These are phyloP conservation scores for Conticribra weissflogii DNA, from an alignment of 108 stramenopile genomes.

Conservation along the genomic window DNA sequence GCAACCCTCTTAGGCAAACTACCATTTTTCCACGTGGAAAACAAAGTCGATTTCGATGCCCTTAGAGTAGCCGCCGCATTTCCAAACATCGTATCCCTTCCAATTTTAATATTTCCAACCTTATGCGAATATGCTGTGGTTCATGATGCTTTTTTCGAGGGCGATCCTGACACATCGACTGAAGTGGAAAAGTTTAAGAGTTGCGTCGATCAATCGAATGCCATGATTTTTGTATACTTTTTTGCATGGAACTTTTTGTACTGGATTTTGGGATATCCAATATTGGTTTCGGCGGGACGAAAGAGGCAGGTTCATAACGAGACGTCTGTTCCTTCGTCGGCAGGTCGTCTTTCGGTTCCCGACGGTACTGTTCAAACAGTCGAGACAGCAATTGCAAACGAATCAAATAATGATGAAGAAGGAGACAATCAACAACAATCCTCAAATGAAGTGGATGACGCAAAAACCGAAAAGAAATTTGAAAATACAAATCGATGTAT, in stretches of 20 bases:
- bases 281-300: slow-evolving; percentile 43
- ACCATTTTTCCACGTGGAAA: slow-evolving; percentile 39
- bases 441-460: too few species aligned
- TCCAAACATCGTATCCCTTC: slow-evolving; percentile 77
- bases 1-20: slow-evolving; percentile 54
- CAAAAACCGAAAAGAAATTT: too few species aligned
- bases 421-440: too few species aligned
- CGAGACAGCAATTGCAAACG: background rate
- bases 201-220: slow-evolving; percentile 61
- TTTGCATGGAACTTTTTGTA: slow-evolving; percentile 67
- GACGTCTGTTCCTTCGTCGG: background rate
- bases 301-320: slow-evolving; percentile 24
- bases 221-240: slow-evolving; percentile 78
- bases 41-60: slow-evolving; percentile 58
- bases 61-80: slow-evolving; percentile 67
- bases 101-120: slow-evolving; percentile 77
- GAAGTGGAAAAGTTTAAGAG: slow-evolving; percentile 34
- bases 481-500: background rate
- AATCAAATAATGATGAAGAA: slow-evolving; percentile 12
- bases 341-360: background rate
- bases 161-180: slow-evolving; percentile 4
- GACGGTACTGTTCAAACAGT: slow-evolving; percentile 9
- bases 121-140: slow-evolving; percentile 77
- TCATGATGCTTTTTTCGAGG: slow-evolving; percentile 52
- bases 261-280: slow-evolving; percentile 64